Conservation (phyloP, 2,329 filamentous ascomycete species). For the Aspergillus terreus region DNA sequence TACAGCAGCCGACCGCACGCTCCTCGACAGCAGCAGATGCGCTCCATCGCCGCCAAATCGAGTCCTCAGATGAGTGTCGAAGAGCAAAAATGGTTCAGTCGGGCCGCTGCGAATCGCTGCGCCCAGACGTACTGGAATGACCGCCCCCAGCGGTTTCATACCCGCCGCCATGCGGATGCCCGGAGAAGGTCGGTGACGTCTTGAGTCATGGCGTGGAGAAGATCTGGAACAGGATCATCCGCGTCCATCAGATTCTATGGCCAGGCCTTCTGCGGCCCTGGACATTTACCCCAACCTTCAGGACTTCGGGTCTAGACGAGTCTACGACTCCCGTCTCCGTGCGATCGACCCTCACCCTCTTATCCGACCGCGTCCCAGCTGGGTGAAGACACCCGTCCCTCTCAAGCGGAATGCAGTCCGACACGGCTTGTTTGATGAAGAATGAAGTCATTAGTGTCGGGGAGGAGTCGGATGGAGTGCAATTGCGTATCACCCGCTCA, state of each 20-base stretch:
- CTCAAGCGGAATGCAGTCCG: too few relatives aligned
- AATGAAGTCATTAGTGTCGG: not conserved
- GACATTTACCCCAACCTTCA: too few relatives aligned
- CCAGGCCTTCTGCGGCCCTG: not conserved
- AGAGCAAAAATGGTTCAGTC: conserved; percentile 26
- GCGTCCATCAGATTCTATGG: not conserved
- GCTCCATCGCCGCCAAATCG: conserved; percentile 23
- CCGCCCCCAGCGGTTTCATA: conserved; percentile 16
- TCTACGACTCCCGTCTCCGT: too few relatives aligned
- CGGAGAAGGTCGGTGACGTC: conserved; percentile 22
- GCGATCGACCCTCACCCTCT: too few relatives aligned
- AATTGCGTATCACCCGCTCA: too few relatives aligned
- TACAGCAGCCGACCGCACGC: conserved; percentile 16
- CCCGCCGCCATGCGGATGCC: conserved; percentile 14
- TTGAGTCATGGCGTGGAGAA: conserved; percentile 4
- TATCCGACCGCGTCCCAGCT: too few relatives aligned
- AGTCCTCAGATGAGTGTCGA: conserved; percentile 31
- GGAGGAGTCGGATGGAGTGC: too few relatives aligned
- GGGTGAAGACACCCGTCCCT: too few relatives aligned
- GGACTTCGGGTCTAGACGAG: too few relatives aligned
- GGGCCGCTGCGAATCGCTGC: conserved; percentile 16
- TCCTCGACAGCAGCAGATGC: conserved; percentile 19
- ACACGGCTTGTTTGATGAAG: too few relatives aligned
- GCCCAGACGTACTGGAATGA: conserved; percentile 16
- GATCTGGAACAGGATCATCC: not conserved